Percentiles rank a stretch among this genome's conserved stretches.
phyloP scores from a whole-genome alignment of 2,329 filamentous ascomycete species.

The Parasarocladium wereldwijsianum region DNA sequence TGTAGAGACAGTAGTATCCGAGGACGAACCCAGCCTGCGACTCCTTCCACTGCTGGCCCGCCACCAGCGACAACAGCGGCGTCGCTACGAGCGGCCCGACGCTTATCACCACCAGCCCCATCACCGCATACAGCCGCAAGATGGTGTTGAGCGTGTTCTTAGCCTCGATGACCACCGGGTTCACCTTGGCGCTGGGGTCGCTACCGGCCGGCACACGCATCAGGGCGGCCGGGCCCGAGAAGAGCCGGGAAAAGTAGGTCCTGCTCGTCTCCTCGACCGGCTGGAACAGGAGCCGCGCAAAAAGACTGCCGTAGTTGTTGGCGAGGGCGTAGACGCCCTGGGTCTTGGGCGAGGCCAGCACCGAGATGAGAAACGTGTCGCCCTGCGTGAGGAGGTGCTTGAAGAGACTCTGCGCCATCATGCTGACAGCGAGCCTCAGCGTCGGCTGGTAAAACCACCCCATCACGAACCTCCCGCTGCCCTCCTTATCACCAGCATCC shows the following conservation, averaged over 20 bases:
- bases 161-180: constrained; percentile 23
- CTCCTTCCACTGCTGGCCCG: constrained; percentile 61
- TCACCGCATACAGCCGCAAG: constrained; percentile 57
- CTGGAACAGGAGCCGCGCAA: constrained; percentile 82
- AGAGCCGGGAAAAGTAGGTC: constrained; percentile 72
- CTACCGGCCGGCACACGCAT: constrained; percentile 6
- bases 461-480: constrained; percentile 25
- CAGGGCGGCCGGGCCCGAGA: constrained; percentile 21
- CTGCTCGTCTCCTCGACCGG: constrained; percentile 90
- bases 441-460: constrained; percentile 56
- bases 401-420: constrained; percentile 76
- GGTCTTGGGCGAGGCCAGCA: constrained; percentile 60
- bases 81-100: constrained; percentile 66
- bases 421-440: constrained; percentile 58
- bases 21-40: constrained; percentile 62
- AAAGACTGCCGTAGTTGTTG: constrained; percentile 82
- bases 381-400: constrained; percentile 93
- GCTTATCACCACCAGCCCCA: constrained; percentile 53
- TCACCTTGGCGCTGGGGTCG: constrained; percentile 9
- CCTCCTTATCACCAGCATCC: neutral
- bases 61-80: constrained; percentile 57
- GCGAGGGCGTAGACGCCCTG: constrained; percentile 90
- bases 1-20: constrained; percentile 76
- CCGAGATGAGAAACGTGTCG: constrained; percentile 74
- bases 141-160: constrained; percentile 44